Conservation (phyloP, 83 land plant genomes). For the Picea abies region DNA sequence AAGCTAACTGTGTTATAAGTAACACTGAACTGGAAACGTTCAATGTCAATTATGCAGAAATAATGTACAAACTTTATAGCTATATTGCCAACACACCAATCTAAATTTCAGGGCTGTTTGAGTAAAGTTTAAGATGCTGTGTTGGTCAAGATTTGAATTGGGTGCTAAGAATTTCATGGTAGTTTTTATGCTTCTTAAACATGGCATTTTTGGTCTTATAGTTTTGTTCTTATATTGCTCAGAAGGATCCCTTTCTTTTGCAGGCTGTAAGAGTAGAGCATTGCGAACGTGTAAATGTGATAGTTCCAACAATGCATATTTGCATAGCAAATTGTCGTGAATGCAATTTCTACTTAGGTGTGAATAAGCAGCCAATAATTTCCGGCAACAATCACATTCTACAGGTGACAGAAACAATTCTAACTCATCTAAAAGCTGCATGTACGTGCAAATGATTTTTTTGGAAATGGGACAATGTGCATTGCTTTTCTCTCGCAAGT, state of each 20-base stretch:
- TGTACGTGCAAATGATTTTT: neutral
- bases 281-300: conserved; percentile 94
- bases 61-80: no score
- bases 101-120: no score
- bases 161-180: neutral
- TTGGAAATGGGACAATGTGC: neutral
- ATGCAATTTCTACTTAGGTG: conserved; percentile 90
- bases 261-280: conserved; percentile 97
- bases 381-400: conserved; percentile 93
- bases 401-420: conserved; percentile 55
- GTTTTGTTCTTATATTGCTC: neutral
- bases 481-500: neutral
- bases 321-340: conserved; percentile 98
- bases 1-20: no score
- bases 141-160: neutral
- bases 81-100: no score
- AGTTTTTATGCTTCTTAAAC: conserved; percentile 4
- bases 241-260: conserved; percentile 7
- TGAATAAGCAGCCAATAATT: conserved; percentile 89
- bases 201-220: neutral
- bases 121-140: no score
- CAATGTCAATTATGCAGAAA: no score
- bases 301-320: conserved; percentile 76
- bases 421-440: neutral
- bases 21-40: no score